These are phyloP conservation scores for Fremontodendron californicum DNA, from an alignment of 345 rosid genomes.

Conservation along the genomic window DNA sequence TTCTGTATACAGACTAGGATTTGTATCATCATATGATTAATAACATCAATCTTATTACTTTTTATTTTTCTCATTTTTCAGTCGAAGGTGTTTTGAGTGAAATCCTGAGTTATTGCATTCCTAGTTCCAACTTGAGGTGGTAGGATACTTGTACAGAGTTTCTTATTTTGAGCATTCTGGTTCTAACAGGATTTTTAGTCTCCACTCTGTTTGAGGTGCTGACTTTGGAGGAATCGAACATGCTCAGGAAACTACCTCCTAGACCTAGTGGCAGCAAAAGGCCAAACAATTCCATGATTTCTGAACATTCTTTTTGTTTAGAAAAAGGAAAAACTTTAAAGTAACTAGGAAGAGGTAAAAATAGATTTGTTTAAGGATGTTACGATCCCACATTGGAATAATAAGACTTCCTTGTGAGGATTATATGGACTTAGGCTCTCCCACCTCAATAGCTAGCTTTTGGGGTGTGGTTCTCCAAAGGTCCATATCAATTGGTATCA, in stretches of 20 bases:
- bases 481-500: too few relatives aligned
- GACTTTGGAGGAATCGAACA: too few relatives aligned
- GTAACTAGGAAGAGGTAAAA: too few relatives aligned
- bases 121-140: background rate
- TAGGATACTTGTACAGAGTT: background rate
- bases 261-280: background rate
- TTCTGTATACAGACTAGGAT: conserved; percentile 10
- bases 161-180: background rate
- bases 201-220: background rate
- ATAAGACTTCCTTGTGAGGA: too few relatives aligned
- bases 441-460: too few relatives aligned
- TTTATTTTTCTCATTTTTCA: background rate
- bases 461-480: too few relatives aligned
- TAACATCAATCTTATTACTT: conserved; percentile 3
- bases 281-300: too few relatives aligned
- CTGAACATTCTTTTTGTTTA: too few relatives aligned
- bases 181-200: background rate
- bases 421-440: too few relatives aligned
- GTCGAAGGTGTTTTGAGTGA: background rate
- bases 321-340: too few relatives aligned
- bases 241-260: background rate
- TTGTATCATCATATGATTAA: background rate
- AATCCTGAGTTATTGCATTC: background rate
- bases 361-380: too few relatives aligned
- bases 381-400: too few relatives aligned